A percentile compares a stretch with the other conserved stretches of the same genome.
phyloP scores from a whole-genome alignment of 2,329 filamentous ascomycete genomes.

The Neonectria coccinea region DNA sequence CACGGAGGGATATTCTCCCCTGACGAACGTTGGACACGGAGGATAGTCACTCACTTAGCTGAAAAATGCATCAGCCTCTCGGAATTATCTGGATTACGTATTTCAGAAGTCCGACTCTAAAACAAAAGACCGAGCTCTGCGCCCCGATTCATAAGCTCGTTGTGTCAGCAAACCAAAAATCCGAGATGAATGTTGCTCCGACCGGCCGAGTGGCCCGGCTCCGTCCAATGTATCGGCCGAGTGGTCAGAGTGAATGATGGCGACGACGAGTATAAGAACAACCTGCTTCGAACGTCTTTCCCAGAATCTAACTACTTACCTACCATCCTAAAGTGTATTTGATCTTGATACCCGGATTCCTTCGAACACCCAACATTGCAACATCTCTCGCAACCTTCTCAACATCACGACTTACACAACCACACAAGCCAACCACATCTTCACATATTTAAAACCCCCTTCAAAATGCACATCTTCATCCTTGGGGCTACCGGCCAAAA shows the following conservation, averaged over 20 bases:
- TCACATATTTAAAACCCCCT: background rate
- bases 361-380: too few species aligned
- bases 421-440: conserved; percentile 12
- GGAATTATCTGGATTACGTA: too few species aligned
- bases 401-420: background rate
- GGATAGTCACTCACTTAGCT: background rate
- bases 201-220: conserved; percentile 39
- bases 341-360: background rate
- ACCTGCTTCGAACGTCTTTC: background rate
- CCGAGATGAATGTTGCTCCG: background rate
- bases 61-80: background rate
- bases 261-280: conserved; percentile 29
- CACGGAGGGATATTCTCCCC: background rate
- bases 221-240: conserved; percentile 43
- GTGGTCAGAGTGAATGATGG: conserved; percentile 9
- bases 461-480: conserved; percentile 58
- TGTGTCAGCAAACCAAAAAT: background rate
- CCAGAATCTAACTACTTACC: too few species aligned
- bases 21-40: too few species aligned
- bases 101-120: background rate
- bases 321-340: background rate
- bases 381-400: background rate
- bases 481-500: conserved; percentile 61
- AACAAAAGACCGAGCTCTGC: conserved; percentile 1
- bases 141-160: conserved; percentile 14